phyloP scores from a whole-genome alignment of 441 rosid species.

The Melastoma candidum region DNA sequence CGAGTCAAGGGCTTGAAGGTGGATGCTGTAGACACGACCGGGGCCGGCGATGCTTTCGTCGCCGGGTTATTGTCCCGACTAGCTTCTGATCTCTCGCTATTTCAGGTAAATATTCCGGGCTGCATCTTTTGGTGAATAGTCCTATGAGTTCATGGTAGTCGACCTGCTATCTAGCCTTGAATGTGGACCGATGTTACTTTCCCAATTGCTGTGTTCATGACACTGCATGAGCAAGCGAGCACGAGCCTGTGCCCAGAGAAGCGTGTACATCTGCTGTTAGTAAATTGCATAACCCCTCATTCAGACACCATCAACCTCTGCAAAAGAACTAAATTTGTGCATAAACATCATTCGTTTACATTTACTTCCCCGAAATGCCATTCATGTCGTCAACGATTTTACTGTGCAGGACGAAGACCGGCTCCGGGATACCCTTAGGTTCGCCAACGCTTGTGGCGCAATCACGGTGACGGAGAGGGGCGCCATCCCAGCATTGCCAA shows the following conservation, averaged over 20 bases:
- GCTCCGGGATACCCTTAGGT: constrained; percentile 61
- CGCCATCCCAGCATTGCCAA: constrained; percentile 89
- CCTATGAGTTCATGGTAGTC: too few relatives aligned
- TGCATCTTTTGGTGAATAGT: neutral
- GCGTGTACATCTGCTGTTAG: too few relatives aligned
- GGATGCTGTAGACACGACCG: constrained; percentile 78
- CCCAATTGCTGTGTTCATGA: too few relatives aligned
- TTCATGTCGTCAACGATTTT: neutral
- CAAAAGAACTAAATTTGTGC: neutral
- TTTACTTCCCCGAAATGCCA: neutral
- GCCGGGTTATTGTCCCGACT: constrained; percentile 63
- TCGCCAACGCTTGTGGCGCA: constrained; percentile 92
- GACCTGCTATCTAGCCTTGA: too few relatives aligned
- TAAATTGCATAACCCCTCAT: too few relatives aligned
- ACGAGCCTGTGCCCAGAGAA: too few relatives aligned
- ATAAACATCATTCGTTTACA: neutral
- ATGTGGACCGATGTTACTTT: too few relatives aligned
- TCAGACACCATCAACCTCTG: too few relatives aligned
- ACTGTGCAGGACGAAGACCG: constrained; percentile 50
- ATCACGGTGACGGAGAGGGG: constrained; percentile 84
- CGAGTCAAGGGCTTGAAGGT: constrained; percentile 68
- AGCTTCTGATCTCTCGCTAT: constrained; percentile 58
- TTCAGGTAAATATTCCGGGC: constrained; percentile 38
- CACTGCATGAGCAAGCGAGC: too few relatives aligned
- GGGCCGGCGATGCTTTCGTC: constrained; percentile 97